These are phyloP conservation scores for Phaffia rhodozyma DNA, from an alignment of 1,284 basidiomycete genomes.

Conservation along the genomic window DNA sequence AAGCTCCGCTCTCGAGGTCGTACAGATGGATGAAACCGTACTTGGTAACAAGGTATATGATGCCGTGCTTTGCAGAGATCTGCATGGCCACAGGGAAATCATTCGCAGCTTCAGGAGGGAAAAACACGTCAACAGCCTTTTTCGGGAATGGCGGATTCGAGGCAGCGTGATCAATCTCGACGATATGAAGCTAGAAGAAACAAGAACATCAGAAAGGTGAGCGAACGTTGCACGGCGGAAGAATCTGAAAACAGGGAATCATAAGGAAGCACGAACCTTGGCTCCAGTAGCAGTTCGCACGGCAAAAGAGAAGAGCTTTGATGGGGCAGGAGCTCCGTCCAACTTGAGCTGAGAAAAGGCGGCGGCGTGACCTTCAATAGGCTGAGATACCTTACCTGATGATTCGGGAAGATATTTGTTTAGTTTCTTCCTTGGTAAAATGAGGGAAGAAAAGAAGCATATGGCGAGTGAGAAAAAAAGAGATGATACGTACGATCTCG, in stretches of 20 bases:
- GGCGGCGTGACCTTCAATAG: constrained; percentile 97
- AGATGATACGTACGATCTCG: constrained; percentile 36
- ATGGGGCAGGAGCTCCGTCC: constrained; percentile 68
- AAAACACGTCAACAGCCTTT: constrained; percentile 98
- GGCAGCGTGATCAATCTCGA: constrained; percentile 93
- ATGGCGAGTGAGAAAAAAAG: background rate
- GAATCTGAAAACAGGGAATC: background rate
- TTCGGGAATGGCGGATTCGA: constrained; percentile 95
- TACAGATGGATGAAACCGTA: constrained; percentile 99
- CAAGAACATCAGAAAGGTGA: background rate
- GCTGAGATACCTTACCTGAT: constrained; percentile 82
- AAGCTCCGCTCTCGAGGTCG: constrained; percentile 95
- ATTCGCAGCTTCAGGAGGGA: constrained; percentile 94
- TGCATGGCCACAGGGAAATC: constrained; percentile 99
- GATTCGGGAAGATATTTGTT: constrained; percentile 2
- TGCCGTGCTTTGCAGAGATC: constrained; percentile 91
- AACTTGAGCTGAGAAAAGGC: constrained; percentile 86
- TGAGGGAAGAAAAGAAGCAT: background rate
- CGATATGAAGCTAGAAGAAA: constrained; percentile 70
- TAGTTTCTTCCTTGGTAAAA: background rate
- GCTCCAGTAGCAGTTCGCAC: constrained; percentile 91
- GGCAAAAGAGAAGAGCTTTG: constrained; percentile 92
- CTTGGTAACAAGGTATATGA: constrained; percentile 96
- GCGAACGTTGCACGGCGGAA: constrained; percentile 9
- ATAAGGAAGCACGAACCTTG: constrained; percentile 50